phyloP scores from a whole-genome alignment of 495 filamentous ascomycete species.

The Talaromyces liani region DNA sequence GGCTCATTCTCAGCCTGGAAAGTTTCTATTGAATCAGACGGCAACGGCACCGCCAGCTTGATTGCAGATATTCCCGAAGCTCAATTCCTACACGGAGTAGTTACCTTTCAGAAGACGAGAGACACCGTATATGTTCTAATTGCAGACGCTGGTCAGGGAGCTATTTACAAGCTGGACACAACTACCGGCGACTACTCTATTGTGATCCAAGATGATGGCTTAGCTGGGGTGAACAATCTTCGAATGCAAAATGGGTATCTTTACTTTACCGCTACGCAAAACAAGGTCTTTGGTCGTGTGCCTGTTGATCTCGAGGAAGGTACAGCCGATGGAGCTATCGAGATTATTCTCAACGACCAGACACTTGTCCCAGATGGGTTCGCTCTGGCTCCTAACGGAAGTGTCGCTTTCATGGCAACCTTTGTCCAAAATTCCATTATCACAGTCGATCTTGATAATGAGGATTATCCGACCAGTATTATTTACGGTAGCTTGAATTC shows the following conservation, averaged over 20 bases:
- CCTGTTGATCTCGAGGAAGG: conserved; percentile 19
- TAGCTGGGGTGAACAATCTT: conserved; percentile 35
- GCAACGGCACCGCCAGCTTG: conserved; percentile 9
- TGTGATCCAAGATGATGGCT: conserved; percentile 21
- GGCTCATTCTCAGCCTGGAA: conserved; percentile 32
- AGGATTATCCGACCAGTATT: conserved; percentile 14
- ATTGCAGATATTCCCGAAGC: conserved; percentile 31
- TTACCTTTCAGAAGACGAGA: conserved; percentile 15
- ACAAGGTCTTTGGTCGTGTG: conserved; percentile 25
- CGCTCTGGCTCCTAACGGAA: conserved; percentile 26
- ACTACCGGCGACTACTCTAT: conserved; percentile 23
- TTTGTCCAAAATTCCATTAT: conserved; percentile 22
- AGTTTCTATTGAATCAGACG: conserved; percentile 22
- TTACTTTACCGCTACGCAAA: conserved; percentile 32
- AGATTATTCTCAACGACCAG: conserved; percentile 22
- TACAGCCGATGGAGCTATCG: conserved; percentile 17
- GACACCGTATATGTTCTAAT: conserved; percentile 23
- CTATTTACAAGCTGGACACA: conserved; percentile 25
- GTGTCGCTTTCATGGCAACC: conserved; percentile 26
- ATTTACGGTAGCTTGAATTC: conserved; percentile 22
- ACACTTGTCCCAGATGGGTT: conserved; percentile 25
- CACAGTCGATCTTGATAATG: conserved; percentile 18
- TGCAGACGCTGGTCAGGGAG: conserved; percentile 31
- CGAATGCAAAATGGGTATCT: conserved; percentile 20
- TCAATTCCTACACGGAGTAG: conserved; percentile 32